Conservation (phyloP, 495 filamentous ascomycete genomes). For the Lasiosphaeris hirsuta region DNA sequence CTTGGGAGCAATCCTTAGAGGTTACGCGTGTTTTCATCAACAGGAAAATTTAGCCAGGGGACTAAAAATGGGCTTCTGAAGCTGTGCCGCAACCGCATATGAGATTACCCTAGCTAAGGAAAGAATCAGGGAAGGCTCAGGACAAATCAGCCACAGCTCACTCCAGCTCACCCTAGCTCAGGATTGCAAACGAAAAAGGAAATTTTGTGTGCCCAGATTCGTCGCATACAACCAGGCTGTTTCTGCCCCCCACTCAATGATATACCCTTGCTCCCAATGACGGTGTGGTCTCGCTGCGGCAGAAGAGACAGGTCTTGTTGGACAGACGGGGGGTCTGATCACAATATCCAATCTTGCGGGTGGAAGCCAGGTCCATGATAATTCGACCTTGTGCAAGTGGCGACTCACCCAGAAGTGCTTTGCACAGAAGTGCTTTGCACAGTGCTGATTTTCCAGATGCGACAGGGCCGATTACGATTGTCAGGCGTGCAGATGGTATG, state of each 20-base stretch:
- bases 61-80: no score
- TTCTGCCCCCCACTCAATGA: constrained; percentile 65
- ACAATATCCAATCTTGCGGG: constrained; percentile 36
- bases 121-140: no score
- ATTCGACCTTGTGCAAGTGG: constrained; percentile 29
- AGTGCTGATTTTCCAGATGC: constrained; percentile 45
- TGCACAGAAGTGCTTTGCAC: constrained; percentile 38
- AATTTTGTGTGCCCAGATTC: no score
- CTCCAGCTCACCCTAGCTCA: no score
- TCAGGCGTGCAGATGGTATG: constrained; percentile 33
- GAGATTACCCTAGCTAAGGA: no score
- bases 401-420: constrained; percentile 33
- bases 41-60: no score
- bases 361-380: constrained; percentile 2
- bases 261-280: constrained; percentile 62
- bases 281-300: constrained; percentile 47
- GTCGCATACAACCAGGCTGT: no score
- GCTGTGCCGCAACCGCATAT: no score
- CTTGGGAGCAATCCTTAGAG: no score
- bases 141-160: no score
- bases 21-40: no score
- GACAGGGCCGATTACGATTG: constrained; percentile 38
- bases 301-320: constrained; percentile 47
- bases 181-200: no score
- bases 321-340: constrained; percentile 42